Evolutionary conservation across 1,139 yeast species (phyloP).

Genomic region (Taphrina deformans): DNA sequence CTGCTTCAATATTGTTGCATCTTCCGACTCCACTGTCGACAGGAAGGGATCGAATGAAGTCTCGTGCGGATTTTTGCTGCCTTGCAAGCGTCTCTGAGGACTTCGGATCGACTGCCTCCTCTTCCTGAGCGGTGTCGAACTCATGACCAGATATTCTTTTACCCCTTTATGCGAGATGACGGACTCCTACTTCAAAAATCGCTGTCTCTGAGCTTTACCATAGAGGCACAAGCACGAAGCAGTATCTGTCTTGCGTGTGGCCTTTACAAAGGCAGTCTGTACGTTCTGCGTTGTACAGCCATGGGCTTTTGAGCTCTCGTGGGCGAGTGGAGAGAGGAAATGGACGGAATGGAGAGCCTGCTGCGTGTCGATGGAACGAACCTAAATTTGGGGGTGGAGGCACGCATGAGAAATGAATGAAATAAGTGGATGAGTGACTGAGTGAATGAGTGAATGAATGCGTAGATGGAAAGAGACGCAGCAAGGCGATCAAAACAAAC

Average conservation of each 20-base stretch:
- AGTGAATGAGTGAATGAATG: no score
- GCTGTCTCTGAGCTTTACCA: neutral
- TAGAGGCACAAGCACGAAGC: neutral
- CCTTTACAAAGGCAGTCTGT: no score
- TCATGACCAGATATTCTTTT: neutral
- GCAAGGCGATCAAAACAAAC: neutral
- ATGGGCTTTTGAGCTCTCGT: no score
- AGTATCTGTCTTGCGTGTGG: neutral
- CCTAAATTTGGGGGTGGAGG: no score
- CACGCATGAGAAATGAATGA: no score
- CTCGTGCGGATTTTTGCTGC: neutral
- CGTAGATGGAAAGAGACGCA: no score
- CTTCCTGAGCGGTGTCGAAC: neutral
- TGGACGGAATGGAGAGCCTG: no score
- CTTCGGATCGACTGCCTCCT: neutral
- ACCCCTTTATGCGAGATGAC: neutral
- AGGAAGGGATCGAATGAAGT: constrained; percentile 2
- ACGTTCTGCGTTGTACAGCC: no score
- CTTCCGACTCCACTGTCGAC: neutral
- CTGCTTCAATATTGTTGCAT: constrained; percentile 22
- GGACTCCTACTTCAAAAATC: neutral
- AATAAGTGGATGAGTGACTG: no score
- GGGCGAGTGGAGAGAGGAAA: no score
- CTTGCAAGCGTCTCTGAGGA: neutral
- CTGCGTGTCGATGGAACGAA: no score